Base-by-base conservation (phyloP, 208 protist genomes). In the Balamuthia mandrillaris region DNA sequence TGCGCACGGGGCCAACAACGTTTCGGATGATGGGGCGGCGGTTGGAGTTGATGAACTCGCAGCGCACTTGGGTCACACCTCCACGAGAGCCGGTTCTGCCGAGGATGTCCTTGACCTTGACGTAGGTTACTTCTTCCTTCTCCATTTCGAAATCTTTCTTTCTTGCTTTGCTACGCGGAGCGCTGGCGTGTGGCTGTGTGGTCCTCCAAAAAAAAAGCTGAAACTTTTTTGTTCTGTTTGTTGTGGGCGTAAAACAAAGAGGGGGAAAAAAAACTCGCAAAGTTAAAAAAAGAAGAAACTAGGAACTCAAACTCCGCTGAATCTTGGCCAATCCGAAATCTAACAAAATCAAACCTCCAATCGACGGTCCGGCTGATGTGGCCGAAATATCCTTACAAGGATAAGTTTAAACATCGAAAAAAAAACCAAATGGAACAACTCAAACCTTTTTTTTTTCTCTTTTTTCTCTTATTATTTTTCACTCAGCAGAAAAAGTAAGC, bases 71-170 rank as follows among this genome's bases (percentile, higher is more conserved):
- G 45, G 98, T 99, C 87, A 99, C 97, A 89, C 98, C 98, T 94
- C 98, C 98, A 87, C 98, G 96, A 74, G 98, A 99, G 88, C 98
- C 98, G 45, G 98, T 99, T 89, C 98, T 94, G 91, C 97, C 97
- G 75, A 99, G 92, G 65, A 99, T 93, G 91, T 99, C 98, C 61
- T 95, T 98, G 87, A 99, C 98, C 61, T 96, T 87, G 39, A 97
- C 98, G 81, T 98, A 49, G 63, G 92, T 88, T 97, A 70, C n/a
- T 44, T 39, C 61, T 47, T 70, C 61, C n/a, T 96, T 27, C 93
- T 94, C 27, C 47, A 63, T 52, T 86, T 44, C 31, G 33, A 58
- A 29, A 33, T 44, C 42, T 33, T 45, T 81, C 33, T 70, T 90
- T 82, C 54, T 24, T 87, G 29, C 42, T 68, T 85, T 47, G 68